Evolutionary conservation across 306 rosid species (phyloP).

Genomic region (Ormosia emarginata): DNA sequence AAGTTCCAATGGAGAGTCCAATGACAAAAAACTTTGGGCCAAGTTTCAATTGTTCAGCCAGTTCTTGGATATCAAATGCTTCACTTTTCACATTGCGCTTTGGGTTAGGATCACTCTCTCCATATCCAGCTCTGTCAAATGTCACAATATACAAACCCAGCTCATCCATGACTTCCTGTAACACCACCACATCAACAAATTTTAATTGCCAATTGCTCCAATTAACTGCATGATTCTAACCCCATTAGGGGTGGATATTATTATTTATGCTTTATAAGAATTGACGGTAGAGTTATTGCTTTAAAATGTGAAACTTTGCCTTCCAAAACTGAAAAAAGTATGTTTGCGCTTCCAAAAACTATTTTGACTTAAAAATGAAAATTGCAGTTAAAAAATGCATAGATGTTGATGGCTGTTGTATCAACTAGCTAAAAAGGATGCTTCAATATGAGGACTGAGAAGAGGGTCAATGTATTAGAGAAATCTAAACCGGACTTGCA

Average conservation of each 20-base stretch:
- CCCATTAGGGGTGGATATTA: not conserved
- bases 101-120: slow-evolving; percentile 47
- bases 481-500: too few relatives aligned
- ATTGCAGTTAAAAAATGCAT: too few relatives aligned
- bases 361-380: too few relatives aligned
- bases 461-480: too few relatives aligned
- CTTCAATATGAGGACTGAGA: too few relatives aligned
- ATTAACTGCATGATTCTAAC: not conserved
- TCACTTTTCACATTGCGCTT: slow-evolving; percentile 38
- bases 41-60: slow-evolving; percentile 28
- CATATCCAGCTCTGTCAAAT: slow-evolving; percentile 45
- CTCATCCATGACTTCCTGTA: slow-evolving; percentile 24
- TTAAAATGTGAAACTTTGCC: too few relatives aligned
- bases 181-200: not conserved
- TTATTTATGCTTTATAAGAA: not conserved
- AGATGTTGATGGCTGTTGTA: too few relatives aligned
- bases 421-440: too few relatives aligned
- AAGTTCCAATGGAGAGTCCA: slow-evolving; percentile 39
- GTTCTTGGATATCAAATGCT: slow-evolving; percentile 36
- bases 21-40: slow-evolving; percentile 31
- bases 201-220: not conserved
- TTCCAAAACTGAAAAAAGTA: too few relatives aligned
- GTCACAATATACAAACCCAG: slow-evolving; percentile 28
- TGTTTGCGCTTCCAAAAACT: too few relatives aligned
- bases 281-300: too few relatives aligned